Evolutionary conservation across 202 grass and related monocot species (phyloP).

Genomic region (Bolboschoenoplectus hybrid): DNA sequence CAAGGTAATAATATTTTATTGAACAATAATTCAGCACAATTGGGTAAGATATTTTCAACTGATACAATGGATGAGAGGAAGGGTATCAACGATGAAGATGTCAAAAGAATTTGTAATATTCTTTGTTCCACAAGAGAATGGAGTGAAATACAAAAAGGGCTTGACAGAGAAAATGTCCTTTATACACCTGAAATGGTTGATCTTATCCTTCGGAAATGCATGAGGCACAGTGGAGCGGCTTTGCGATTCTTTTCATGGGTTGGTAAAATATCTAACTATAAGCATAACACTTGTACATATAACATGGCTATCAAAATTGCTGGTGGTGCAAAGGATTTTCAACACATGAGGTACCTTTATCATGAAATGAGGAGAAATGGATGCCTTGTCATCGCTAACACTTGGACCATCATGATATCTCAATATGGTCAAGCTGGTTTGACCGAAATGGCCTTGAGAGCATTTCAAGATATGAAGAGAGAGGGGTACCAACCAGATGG

Average conservation of each 20-base stretch:
- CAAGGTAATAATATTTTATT: conserved; percentile 19
- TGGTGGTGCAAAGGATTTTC: conserved; percentile 84
- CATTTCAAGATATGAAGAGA: conserved; percentile 70
- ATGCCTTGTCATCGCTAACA: conserved; percentile 57
- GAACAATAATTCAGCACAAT: conserved; percentile 35
- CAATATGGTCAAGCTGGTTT: conserved; percentile 87
- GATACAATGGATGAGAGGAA: conserved; percentile 42
- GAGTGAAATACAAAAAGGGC: conserved; percentile 49
- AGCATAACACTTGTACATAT: conserved; percentile 60
- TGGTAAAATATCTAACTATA: conserved; percentile 52
- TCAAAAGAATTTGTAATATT: conserved; percentile 60
- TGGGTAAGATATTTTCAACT: conserved; percentile 16
- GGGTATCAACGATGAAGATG: conserved; percentile 46
- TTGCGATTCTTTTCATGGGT: conserved; percentile 87
- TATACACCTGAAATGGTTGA: conserved; percentile 74
- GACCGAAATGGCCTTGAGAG: conserved; percentile 60
- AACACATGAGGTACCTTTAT: conserved; percentile 79
- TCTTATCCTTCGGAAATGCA: conserved; percentile 59
- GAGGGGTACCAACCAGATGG: conserved; percentile 53
- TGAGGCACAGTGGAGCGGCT: conserved; percentile 54
- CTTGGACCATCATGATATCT: conserved; percentile 73
- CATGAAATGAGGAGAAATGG: conserved; percentile 68
- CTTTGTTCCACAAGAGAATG: conserved; percentile 58
- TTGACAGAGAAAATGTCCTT: conserved; percentile 56
- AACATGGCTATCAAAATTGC: conserved; percentile 86